Conservation (phyloP, 140 eudicot species). For the Stevia rebaudiana region DNA sequence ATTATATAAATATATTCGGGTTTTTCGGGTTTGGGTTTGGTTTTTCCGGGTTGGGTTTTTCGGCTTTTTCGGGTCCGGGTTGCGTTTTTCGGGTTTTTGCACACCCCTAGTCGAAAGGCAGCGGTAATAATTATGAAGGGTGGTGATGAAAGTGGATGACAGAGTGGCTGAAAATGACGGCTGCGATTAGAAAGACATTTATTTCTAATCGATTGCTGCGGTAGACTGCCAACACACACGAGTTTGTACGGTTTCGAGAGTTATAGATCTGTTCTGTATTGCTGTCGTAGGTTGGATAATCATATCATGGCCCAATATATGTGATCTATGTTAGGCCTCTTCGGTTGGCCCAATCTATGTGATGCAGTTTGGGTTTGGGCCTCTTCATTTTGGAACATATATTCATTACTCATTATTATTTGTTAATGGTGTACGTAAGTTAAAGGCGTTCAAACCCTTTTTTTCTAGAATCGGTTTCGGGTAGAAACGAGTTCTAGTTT, state of each 20-base stretch:
- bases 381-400: not conserved
- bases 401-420: too few species aligned
- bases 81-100: too few species aligned
- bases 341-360: not conserved
- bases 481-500: too few species aligned
- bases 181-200: conserved; percentile 27
- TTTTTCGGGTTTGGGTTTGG: too few species aligned
- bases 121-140: conserved; percentile 2
- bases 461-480: too few species aligned
- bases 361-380: too few species aligned
- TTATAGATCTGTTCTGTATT: not conserved
- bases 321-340: not conserved
- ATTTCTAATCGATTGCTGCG: conserved; percentile 18
- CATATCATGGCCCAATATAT: not conserved
- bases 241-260: conserved; percentile 11
- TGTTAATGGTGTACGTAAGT: too few species aligned
- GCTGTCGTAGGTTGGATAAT: conserved; percentile 1
- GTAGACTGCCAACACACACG: conserved; percentile 14
- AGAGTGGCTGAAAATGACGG: conserved; percentile 28
- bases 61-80: too few species aligned
- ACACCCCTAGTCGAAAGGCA: too few species aligned
- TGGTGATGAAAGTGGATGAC: conserved; percentile 30
- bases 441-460: too few species aligned
- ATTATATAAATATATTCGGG: too few species aligned
- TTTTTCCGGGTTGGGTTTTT: too few species aligned